Evolutionary conservation across 1,139 yeast genomes (phyloP).

Genomic region (Hansenula anomala): DNA sequence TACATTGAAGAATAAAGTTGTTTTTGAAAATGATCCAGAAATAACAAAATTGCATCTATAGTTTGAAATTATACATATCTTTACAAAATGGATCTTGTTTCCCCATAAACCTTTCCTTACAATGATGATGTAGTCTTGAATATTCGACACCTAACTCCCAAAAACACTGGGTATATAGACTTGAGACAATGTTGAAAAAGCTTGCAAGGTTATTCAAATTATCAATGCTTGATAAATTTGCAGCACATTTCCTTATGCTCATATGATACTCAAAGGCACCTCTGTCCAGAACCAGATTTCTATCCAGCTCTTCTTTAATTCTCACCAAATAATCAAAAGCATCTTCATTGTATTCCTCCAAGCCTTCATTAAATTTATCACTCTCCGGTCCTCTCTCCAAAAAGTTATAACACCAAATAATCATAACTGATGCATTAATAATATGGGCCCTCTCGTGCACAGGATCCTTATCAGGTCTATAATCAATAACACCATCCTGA

Average conservation of each 20-base stretch:
- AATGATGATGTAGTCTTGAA: conserved; percentile 45
- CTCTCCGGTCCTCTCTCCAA: conserved; percentile 44
- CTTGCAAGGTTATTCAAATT: conserved; percentile 36
- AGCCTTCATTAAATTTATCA: conserved; percentile 15
- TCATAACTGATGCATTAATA: conserved; percentile 39
- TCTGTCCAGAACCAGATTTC: conserved; percentile 14
- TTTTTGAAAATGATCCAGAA: conserved; percentile 20
- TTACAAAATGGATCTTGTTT: conserved; percentile 13
- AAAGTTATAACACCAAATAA: conserved; percentile 48
- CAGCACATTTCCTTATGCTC: conserved; percentile 17
- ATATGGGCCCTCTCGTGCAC: conserved; percentile 37
- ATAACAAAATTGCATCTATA: conserved; percentile 3
- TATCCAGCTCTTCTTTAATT: conserved; percentile 29
- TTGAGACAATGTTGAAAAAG: conserved; percentile 37
- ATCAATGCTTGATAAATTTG: conserved; percentile 4
- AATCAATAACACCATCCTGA: conserved; percentile 4
- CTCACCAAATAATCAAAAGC: conserved; percentile 25
- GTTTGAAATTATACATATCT: conserved; percentile 3
- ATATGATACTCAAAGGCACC: conserved; percentile 18
- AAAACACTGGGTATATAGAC: conserved; percentile 35
- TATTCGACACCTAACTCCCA: conserved; percentile 48
- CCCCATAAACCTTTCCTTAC: conserved; percentile 46
- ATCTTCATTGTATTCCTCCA: conserved; percentile 9
- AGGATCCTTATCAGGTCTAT: conserved; percentile 12
- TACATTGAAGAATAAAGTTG: conserved; percentile 31